Base-by-base conservation (phyloP, 768 basidiomycete species). In the Macrolepiota dolichaula region DNA sequence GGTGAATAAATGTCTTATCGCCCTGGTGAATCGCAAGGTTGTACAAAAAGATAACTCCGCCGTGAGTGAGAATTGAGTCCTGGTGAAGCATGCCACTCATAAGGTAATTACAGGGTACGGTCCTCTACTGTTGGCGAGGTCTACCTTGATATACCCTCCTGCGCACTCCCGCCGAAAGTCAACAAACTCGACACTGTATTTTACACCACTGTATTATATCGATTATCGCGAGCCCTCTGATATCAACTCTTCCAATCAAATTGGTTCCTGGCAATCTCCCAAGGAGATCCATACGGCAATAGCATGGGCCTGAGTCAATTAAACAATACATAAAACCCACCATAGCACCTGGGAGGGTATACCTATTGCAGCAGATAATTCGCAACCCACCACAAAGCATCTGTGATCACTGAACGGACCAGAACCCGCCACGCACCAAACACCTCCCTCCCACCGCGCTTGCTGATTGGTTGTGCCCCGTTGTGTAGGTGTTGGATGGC, bases 1-100 rank as follows among this genome's bases (percentile, higher is more conserved):
- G 46, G 95, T 94, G 44, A 96, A 97, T 73, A 96, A 94, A 71
- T 96, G 94, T 66, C 79, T 98, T 38, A 94, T 98, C 55, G 92
- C 94, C 1, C 77, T 98, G 6, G 94, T 96, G 3, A 89, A 89
- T 69, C 82, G 92, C 52, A 96, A 96, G 69, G 81, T 92, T 19
- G 91, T 94, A 0, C 79, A 77, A 59, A 96, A 95, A 72, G 86
- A 91, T 46, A 91, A 79, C 52, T 77, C 76, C 52, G 82, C 85
- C 1, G 87, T 87, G 60, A 53, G 85, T 46, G 19, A 61, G 46
- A 49, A 37, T n/a, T 35, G 62, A 56, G 12, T 15, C 35, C 19
- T 9, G 51, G 22, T 24, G n/a, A 32, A 32, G 2, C 17, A 32
- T 13, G n/a, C 24, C 10, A 22, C 47, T 46, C 5, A 19, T 12